phyloP scores from a whole-genome alignment of 805 yeast species.

The Kregervanrija pseudodelftensis region DNA sequence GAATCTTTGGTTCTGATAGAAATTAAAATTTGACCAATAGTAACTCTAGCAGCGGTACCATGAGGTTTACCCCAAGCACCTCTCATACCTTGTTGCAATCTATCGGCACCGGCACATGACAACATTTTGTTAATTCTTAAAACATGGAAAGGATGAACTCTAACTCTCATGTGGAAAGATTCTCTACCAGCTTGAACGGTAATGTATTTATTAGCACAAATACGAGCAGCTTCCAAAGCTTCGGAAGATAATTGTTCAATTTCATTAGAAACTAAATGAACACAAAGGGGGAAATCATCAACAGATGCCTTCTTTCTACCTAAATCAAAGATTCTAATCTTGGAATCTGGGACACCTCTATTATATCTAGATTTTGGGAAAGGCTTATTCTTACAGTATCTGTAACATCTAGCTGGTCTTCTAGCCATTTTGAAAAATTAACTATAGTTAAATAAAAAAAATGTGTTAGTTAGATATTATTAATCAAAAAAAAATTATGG shows the following conservation, averaged over 20 bases:
- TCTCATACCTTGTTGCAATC: conserved; percentile 99
- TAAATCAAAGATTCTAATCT: conserved; percentile 97
- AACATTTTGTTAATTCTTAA: conserved; percentile 99
- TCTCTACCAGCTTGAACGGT: conserved; percentile 98
- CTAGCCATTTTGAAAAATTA: conserved; percentile 83
- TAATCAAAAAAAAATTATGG: neutral
- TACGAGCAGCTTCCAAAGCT: conserved; percentile 99
- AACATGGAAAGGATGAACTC: conserved; percentile 99
- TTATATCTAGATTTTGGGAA: conserved; percentile 99
- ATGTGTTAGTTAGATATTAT: conserved; percentile 7
- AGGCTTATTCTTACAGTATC: conserved; percentile 99
- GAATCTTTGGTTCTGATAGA: conserved; percentile 97
- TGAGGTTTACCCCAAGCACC: conserved; percentile 99
- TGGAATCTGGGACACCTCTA: conserved; percentile 99
- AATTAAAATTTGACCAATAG: conserved; percentile 96
- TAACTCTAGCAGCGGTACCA: conserved; percentile 99
- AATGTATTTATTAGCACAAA: conserved; percentile 99
- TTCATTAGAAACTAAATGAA: conserved; percentile 98
- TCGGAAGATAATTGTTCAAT: conserved; percentile 98
- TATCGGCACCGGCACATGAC: conserved; percentile 99
- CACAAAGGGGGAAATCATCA: conserved; percentile 99
- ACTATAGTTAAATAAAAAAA: conserved; percentile 4
- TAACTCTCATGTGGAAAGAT: conserved; percentile 98
- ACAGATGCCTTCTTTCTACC: conserved; percentile 99
- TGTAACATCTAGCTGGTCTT: conserved; percentile 99